phyloP scores from a whole-genome alignment of 345 rosid genomes.

The Kernera saxatilis region DNA sequence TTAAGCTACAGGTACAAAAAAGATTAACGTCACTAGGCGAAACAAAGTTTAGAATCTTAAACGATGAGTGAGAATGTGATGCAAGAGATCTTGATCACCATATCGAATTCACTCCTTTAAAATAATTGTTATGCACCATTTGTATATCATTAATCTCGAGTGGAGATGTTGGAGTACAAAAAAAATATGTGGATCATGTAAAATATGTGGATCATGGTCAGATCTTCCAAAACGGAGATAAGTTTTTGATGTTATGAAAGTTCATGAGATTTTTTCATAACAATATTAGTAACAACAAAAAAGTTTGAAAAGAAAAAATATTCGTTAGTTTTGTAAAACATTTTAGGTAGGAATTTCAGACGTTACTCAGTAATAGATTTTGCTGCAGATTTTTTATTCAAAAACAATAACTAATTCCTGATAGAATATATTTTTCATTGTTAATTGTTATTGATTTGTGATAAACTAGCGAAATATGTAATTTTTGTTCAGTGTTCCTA shows the following conservation, averaged over 20 bases:
- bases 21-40: background rate
- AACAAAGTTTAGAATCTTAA: background rate
- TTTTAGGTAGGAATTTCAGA: background rate
- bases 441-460: background rate
- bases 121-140: background rate
- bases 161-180: background rate
- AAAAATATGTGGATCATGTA: too few species aligned
- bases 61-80: background rate
- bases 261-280: too few species aligned
- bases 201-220: too few species aligned
- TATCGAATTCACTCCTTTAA: background rate
- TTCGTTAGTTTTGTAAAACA: background rate
- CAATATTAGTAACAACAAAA: background rate
- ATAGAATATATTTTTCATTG: too few species aligned
- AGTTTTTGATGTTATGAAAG: background rate
- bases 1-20: background rate
- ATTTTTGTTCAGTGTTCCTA: background rate
- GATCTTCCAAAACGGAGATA: too few species aligned
- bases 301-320: too few species aligned
- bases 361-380: background rate
- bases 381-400: background rate
- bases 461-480: background rate
- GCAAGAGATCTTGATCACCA: background rate
- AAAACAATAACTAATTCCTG: background rate
- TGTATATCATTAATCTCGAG: background rate